Evolutionary conservation across 1,284 basidiomycete species (phyloP).

Genomic region (Hemileia vastatrix): DNA sequence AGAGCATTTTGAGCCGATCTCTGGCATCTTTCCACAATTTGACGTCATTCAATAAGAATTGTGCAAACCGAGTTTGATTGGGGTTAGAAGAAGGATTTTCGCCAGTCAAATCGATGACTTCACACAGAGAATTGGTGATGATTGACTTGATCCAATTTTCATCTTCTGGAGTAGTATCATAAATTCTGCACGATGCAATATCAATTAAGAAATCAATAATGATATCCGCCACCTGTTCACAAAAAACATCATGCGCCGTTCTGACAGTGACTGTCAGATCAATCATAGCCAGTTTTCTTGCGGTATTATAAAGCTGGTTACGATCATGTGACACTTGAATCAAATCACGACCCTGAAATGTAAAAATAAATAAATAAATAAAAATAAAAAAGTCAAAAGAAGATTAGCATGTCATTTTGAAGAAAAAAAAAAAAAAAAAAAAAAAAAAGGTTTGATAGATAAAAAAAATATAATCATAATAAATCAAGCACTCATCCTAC

Average conservation of each 20-base stretch:
- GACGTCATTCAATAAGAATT: conserved; percentile 66
- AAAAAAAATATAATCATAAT: not conserved
- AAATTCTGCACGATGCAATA: conserved; percentile 55
- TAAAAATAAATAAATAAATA: conserved; percentile 2
- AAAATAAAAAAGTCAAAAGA: not conserved
- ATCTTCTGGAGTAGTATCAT: conserved; percentile 52
- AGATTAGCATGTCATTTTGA: not conserved
- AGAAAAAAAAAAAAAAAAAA: conserved; percentile 4
- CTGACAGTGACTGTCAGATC: conserved; percentile 86
- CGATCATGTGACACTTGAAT: conserved; percentile 67
- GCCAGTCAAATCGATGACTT: conserved; percentile 8
- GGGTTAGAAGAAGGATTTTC: no score
- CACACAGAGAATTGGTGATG: conserved; percentile 14
- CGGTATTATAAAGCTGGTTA: conserved; percentile 63
- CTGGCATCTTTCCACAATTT: conserved; percentile 74
- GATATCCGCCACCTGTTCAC: conserved; percentile 72
- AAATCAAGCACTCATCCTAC: conserved; percentile 30
- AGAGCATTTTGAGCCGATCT: conserved; percentile 67
- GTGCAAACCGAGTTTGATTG: conserved; percentile 54
- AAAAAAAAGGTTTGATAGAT: not conserved
- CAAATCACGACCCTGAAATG: conserved; percentile 62
- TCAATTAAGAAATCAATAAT: conserved; percentile 79
- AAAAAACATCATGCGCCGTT: conserved; percentile 75
- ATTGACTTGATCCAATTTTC: conserved; percentile 50
- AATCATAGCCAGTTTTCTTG: conserved; percentile 70